Evolutionary conservation across 495 filamentous ascomycete species (phyloP).

Genomic region (Hamigera avellanea): DNA sequence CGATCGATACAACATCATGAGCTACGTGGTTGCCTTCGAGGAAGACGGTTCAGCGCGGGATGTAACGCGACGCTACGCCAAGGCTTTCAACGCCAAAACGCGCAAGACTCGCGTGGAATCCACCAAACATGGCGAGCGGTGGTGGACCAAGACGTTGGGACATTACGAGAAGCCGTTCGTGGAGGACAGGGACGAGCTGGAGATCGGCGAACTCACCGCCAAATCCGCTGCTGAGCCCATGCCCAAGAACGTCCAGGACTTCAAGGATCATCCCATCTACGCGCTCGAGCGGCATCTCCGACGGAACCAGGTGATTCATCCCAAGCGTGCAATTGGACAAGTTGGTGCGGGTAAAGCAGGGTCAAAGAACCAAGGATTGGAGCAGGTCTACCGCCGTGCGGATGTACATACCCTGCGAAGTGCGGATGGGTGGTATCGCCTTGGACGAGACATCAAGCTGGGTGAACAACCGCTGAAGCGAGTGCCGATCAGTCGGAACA

Average conservation of each 20-base stretch:
- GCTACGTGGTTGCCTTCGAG: slow-evolving; percentile 81
- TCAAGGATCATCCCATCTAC: slow-evolving; percentile 87
- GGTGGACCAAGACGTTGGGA: slow-evolving; percentile 56
- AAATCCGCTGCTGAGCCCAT: slow-evolving; percentile 70
- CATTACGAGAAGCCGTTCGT: slow-evolving; percentile 44
- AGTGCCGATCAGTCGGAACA: slow-evolving; percentile 34
- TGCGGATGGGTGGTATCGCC: slow-evolving; percentile 75
- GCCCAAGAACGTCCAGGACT: slow-evolving; percentile 80
- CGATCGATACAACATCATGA: slow-evolving; percentile 60
- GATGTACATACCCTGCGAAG: slow-evolving; percentile 69
- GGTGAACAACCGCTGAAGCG: slow-evolving; percentile 71
- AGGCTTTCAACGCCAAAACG: slow-evolving; percentile 82
- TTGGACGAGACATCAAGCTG: slow-evolving; percentile 64
- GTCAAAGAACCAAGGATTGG: slow-evolving; percentile 38
- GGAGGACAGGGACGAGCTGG: slow-evolving; percentile 66
- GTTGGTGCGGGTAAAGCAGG: slow-evolving; percentile 57
- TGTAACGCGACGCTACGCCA: slow-evolving; percentile 68
- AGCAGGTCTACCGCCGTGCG: slow-evolving; percentile 62
- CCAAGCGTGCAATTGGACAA: slow-evolving; percentile 61
- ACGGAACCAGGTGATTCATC: slow-evolving; percentile 67
- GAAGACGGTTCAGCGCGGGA: slow-evolving; percentile 63
- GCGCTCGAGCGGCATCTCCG: slow-evolving; percentile 82
- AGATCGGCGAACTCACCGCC: slow-evolving; percentile 60
- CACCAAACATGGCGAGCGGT: slow-evolving; percentile 52
- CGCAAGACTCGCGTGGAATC: slow-evolving; percentile 62